Conservation (phyloP, 2,329 filamentous ascomycete genomes). For the Lasiodiplodia hormozganensis region DNA sequence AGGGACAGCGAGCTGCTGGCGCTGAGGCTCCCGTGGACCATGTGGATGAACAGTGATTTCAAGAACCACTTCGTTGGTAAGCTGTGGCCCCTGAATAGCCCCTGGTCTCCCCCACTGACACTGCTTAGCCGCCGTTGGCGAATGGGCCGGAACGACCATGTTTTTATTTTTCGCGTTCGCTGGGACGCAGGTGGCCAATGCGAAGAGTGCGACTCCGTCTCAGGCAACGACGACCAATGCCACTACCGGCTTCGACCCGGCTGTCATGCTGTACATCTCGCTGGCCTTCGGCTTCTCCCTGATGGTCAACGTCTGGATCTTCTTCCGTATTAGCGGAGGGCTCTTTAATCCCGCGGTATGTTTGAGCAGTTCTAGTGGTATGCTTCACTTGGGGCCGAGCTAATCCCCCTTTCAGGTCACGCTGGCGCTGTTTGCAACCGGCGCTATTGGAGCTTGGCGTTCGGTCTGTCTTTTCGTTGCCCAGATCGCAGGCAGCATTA, state of each 20-base stretch:
- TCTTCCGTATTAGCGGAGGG: constrained; percentile 48
- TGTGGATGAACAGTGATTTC: constrained; percentile 46
- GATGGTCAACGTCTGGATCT: constrained; percentile 51
- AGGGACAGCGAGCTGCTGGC: constrained; percentile 22
- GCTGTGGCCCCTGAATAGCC: neutral
- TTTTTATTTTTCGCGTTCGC: constrained; percentile 38
- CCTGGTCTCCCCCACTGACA: neutral
- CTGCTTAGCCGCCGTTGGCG: constrained; percentile 13
- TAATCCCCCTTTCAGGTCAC: constrained; percentile 40
- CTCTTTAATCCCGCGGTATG: constrained; percentile 51
- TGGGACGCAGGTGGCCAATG: constrained; percentile 56
- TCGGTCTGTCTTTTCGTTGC: constrained; percentile 44
- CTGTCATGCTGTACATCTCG: constrained; percentile 49
- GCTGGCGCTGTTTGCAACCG: constrained; percentile 46
- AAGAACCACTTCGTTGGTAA: constrained; percentile 40
- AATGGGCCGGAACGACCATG: constrained; percentile 29
- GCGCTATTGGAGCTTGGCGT: constrained; percentile 38
- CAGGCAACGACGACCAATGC: constrained; percentile 52
- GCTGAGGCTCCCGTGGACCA: constrained; percentile 43
- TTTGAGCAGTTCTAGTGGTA: constrained; percentile 38
- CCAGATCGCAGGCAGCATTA: constrained; percentile 37
- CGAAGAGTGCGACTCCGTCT: constrained; percentile 39
- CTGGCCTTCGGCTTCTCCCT: constrained; percentile 48
- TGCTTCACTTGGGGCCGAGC: neutral
- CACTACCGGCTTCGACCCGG: constrained; percentile 53